Percentiles rank a stretch among this genome's conserved stretches.
Evolutionary conservation across 495 filamentous ascomycete species (phyloP).

Genomic region (Annulohypoxylon moriforme): DNA sequence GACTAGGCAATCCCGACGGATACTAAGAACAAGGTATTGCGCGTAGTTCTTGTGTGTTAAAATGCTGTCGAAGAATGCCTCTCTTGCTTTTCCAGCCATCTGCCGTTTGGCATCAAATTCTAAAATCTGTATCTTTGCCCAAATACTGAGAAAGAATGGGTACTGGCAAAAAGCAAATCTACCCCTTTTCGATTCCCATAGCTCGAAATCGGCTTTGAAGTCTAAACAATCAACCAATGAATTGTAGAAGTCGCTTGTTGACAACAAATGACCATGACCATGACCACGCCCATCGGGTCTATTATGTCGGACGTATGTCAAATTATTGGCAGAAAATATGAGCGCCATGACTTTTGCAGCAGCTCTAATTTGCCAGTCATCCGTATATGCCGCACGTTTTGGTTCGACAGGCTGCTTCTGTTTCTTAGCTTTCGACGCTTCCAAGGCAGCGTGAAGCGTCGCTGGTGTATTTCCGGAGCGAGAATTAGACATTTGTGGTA

Average conservation of each 20-base stretch:
- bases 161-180: conserved; percentile 95
- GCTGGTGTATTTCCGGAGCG: conserved; percentile 72
- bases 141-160: conserved; percentile 92
- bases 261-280: conserved; percentile 74
- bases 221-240: conserved; percentile 86
- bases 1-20: conserved; percentile 88
- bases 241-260: conserved; percentile 89
- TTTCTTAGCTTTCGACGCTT: conserved; percentile 50
- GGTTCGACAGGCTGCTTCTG: conserved; percentile 63
- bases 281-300: conserved; percentile 50
- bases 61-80: conserved; percentile 93
- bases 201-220: conserved; percentile 87
- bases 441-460: conserved; percentile 80
- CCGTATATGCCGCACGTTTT: conserved; percentile 73
- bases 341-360: conserved; percentile 84
- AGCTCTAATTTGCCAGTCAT: conserved; percentile 93
- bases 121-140: conserved; percentile 91
- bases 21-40: conserved; percentile 81
- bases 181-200: conserved; percentile 80
- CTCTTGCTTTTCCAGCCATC: conserved; percentile 89
- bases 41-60: conserved; percentile 77
- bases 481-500: conserved; percentile 74
- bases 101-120: conserved; percentile 91
- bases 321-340: conserved; percentile 85
- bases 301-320: conserved; percentile 52